phyloP scores from a whole-genome alignment of 305 asterid genomes.

The Fraxinus nigra region DNA sequence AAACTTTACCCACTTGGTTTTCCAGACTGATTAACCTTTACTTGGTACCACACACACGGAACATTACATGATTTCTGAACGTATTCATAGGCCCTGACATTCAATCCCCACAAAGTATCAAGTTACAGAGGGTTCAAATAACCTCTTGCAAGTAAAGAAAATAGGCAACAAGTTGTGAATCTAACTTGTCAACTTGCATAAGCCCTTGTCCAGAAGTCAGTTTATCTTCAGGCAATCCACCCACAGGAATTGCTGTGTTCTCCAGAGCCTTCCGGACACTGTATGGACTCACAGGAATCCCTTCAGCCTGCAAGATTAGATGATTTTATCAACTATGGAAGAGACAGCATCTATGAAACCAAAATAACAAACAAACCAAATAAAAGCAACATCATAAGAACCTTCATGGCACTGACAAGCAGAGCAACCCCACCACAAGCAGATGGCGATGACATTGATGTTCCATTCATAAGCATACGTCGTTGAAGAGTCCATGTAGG shows the following conservation, averaged over 20 bases:
- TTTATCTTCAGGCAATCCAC: constrained; percentile 81
- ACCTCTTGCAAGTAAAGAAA: constrained; percentile 25
- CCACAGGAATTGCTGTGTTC: constrained; percentile 79
- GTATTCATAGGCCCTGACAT: constrained; percentile 86
- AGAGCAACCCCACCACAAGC: constrained; percentile 98
- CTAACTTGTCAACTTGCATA: constrained; percentile 96
- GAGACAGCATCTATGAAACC: constrained; percentile 16
- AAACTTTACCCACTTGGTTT: constrained; percentile 57
- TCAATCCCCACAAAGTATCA: constrained; percentile 27
- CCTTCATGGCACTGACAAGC: constrained; percentile 98
- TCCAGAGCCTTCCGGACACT: constrained; percentile 89
- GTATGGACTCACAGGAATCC: constrained; percentile 82
- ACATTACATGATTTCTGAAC: constrained; percentile 57
- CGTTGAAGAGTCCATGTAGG: constrained; percentile 99
- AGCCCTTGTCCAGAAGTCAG: constrained; percentile 91
- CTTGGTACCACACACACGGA: constrained; percentile 74
- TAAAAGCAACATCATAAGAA: constrained; percentile 26
- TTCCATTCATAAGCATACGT: constrained; percentile 98
- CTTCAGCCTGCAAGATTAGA: constrained; percentile 72
- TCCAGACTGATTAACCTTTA: constrained; percentile 74
- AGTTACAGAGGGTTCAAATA: constrained; percentile 24
- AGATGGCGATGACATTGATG: constrained; percentile 98
- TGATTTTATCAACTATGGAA: constrained; percentile 25
- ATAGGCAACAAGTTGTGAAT: constrained; percentile 29
- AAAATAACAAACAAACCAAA: constrained; percentile 3